Base-by-base conservation (phyloP, 306 rosid species). In the Fragaria iinumae region DNA sequence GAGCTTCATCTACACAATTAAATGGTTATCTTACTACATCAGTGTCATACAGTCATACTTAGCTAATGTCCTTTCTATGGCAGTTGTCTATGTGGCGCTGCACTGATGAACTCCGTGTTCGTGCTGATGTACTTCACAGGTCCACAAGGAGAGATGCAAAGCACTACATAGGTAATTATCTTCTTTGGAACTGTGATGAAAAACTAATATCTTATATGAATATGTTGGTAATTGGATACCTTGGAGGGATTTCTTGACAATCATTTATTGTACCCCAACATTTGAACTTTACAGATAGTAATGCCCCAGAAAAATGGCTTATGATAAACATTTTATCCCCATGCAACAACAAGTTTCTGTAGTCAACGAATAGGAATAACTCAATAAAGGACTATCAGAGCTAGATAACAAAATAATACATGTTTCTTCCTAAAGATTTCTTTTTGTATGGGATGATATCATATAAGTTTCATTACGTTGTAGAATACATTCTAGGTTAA, bases 61-160 rank as follows among this genome's bases (percentile, higher is more conserved):
- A 62, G 32, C 48, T 45, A 55, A 67, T 80, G 70, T 69, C 38
- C 36, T 70, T 39, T 60, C 8, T 41, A 79, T 80, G 78, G 76
- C 86, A 96, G 99, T 82, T 96, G 79, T 96, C 99, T 73, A 96
- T 96, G 99, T 96, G 99, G 99, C 99, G 99, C 48, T 92, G 99
- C 90, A 96, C 81, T 20, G 96, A 86, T 77, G 99, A 96, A 88
- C 93, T 96, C 62, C 98, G 96, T 47, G 90, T 75, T 77, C 87
- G 86, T 34, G 97, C 99, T 2, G 98, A 91, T 8, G 82, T 85
- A 71, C 84, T 96, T 76, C 94, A 92, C 81, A 80, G 72, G 45
- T 82, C 93, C 68, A 76, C 93, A 27, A 92, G 86, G 79, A 91
- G 89, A 90, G 96, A 92, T 86, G 97, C 97, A 65, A 96, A 96